A percentile compares a stretch with the other conserved stretches of the same genome.
Evolutionary conservation across 83 land plant genomes (phyloP).

Genomic region (Thuja plicata): DNA sequence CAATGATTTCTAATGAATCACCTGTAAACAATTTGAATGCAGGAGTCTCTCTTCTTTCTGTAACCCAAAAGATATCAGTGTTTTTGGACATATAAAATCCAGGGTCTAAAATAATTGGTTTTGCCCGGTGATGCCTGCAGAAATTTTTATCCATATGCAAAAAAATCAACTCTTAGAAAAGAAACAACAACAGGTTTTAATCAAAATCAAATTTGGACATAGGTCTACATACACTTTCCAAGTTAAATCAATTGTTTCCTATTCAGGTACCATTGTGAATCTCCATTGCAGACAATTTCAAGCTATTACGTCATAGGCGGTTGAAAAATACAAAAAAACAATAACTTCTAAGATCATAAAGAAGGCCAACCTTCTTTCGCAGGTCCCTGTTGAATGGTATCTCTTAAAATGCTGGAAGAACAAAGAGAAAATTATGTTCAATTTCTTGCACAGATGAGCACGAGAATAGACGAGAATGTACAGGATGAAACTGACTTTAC

Average conservation of each 20-base stretch:
- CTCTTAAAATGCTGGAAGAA: too few relatives aligned
- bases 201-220: neutral
- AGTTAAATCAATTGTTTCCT: slow-evolving; percentile 55
- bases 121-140: slow-evolving; percentile 31
- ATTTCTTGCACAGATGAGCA: too few relatives aligned
- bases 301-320: too few relatives aligned
- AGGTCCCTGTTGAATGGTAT: too few relatives aligned
- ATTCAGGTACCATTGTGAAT: too few relatives aligned
- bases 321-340: too few relatives aligned
- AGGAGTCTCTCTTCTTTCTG: slow-evolving; percentile 22
- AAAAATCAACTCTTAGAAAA: neutral
- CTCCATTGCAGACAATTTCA: too few relatives aligned
- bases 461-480: too few relatives aligned
- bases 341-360: too few relatives aligned
- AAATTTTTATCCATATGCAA: neutral
- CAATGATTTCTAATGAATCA: neutral
- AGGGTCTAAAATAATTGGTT: slow-evolving; percentile 30
- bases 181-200: neutral
- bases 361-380: too few relatives aligned
- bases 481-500: too few relatives aligned
- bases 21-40: slow-evolving; percentile 29
- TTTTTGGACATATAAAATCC: slow-evolving; percentile 31
- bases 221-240: slow-evolving; percentile 63
- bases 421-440: too few relatives aligned
- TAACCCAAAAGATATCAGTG: slow-evolving; percentile 27